Conservation (phyloP, 768 basidiomycete genomes). For the Trametes meyenii region DNA sequence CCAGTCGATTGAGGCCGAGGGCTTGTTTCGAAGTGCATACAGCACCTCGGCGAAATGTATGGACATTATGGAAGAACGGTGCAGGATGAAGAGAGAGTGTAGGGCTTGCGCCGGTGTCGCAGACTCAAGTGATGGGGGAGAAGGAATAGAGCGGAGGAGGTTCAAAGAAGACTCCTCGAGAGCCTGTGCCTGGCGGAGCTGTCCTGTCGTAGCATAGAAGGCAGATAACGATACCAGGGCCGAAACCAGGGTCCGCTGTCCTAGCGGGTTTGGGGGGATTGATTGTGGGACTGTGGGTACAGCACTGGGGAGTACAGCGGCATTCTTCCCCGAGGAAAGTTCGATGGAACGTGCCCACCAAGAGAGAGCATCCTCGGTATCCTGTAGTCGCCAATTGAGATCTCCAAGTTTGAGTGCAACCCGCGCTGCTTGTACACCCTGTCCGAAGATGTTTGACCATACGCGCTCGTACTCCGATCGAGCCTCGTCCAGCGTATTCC, state of each 20-base stretch:
- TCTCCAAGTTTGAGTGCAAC: conserved; percentile 71
- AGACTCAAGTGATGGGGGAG: conserved; percentile 45
- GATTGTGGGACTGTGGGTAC: conserved; percentile 38
- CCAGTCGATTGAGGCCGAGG: conserved; percentile 53
- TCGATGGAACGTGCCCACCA: conserved; percentile 72
- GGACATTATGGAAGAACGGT: conserved; percentile 73
- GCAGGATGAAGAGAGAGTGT: conserved; percentile 67
- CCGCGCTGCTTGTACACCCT: conserved; percentile 51
- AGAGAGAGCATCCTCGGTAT: conserved; percentile 52
- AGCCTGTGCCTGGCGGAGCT: conserved; percentile 54
- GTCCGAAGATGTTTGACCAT: conserved; percentile 49
- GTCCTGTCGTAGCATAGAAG: conserved; percentile 62
- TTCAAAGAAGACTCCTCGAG: conserved; percentile 59
- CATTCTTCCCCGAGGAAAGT: conserved; percentile 42
- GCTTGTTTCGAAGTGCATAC: conserved; percentile 49
- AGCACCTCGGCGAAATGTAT: conserved; percentile 76
- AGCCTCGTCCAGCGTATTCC: conserved; percentile 53
- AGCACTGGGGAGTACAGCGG: conserved; percentile 22
- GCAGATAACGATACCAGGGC: conserved; percentile 73
- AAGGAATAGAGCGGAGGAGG: conserved; percentile 56
- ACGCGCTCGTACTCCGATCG: conserved; percentile 58
- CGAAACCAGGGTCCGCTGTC: conserved; percentile 63
- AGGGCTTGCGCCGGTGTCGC: conserved; percentile 60
- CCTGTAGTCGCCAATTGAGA: conserved; percentile 57
- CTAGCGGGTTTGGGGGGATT: conserved; percentile 58